Base-by-base conservation (phyloP, 2,329 filamentous ascomycete species). In the Pseudocercospora fijiensis region DNA sequence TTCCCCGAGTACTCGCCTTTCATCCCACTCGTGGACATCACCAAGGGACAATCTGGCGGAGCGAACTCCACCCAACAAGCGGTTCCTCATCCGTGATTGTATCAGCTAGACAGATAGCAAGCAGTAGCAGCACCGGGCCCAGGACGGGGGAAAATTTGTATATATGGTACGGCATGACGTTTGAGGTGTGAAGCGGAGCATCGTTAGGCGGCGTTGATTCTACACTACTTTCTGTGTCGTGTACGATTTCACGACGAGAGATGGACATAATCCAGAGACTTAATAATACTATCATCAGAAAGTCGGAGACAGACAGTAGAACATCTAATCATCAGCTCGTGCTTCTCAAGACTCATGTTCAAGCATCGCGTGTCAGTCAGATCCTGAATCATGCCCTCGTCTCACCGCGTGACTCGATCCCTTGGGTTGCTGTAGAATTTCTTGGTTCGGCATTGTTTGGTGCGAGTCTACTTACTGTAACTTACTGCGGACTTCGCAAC, bases 1-100 rank as follows among this genome's bases (percentile, higher is more conserved):
- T 77, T 79, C 63, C 77, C 78, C 18, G 66, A 66, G 27, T 74
- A 72, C 65, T 75, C 75, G 20, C 67, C 69, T 16, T 75, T 74
- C 59, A 71, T 66, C 30, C 53, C 62, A 22, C 55, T 70, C 16
- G 33, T 65, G 55, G 67, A 64, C 24, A 62, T 70, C 18, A 70
- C 68, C 16, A 61, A 67, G 61, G 63, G 62, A 16, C 61, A 71
- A 47, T 61, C 65, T 33, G 67, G 67, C 20, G 67, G 67, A 45
- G 62, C 60, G 24, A 69, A 66, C 30, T 43, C 58, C 18, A 66
- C 67, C 16, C 37, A 61, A 33, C 27, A 61, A 43, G 60, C 53
- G 26, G 26, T 28, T 26, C 26, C 22, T 9, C 11, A 24, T 27
- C 13, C 16, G 26, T 28, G 13, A n/a, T n/a, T 53, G 22, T 10